Evolutionary conservation across 352 stramenopile genomes (phyloP).

Genomic region (Phytophthora sp.): DNA sequence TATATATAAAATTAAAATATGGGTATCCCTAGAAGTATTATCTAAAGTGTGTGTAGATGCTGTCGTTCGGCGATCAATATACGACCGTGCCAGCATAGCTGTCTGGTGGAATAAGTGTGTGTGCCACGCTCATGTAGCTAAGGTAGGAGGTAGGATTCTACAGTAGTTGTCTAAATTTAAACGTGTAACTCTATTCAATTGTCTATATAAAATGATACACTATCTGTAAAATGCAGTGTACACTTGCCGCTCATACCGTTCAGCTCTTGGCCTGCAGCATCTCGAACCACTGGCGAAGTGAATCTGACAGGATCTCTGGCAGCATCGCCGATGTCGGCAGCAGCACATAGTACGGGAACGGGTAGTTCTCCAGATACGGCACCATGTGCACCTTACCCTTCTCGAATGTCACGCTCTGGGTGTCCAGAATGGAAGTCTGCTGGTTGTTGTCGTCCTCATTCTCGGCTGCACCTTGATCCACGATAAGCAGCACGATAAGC

Average conservation of each 20-base stretch:
- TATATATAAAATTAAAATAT: no score
- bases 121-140: no score
- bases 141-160: no score
- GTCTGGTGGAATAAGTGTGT: no score
- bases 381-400: slow-evolving; percentile 97
- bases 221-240: background rate
- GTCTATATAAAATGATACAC: background rate
- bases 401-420: slow-evolving; percentile 97
- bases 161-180: no score
- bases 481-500: slow-evolving; percentile 98
- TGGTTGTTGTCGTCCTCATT: slow-evolving; percentile 32
- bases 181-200: background rate
- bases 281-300: slow-evolving; percentile 99
- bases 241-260: no score
- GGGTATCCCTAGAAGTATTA: no score
- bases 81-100: no score
- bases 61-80: no score
- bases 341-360: slow-evolving; percentile 99
- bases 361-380: slow-evolving; percentile 99
- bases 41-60: no score
- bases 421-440: slow-evolving; percentile 97
- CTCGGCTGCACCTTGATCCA: slow-evolving; percentile 85
- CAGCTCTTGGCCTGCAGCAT: slow-evolving; percentile 89
- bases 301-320: slow-evolving; percentile 99
- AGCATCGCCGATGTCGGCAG: slow-evolving; percentile 95